Conservation (phyloP, 1,284 basidiomycete genomes). For the Mycosarcoma maydis region DNA sequence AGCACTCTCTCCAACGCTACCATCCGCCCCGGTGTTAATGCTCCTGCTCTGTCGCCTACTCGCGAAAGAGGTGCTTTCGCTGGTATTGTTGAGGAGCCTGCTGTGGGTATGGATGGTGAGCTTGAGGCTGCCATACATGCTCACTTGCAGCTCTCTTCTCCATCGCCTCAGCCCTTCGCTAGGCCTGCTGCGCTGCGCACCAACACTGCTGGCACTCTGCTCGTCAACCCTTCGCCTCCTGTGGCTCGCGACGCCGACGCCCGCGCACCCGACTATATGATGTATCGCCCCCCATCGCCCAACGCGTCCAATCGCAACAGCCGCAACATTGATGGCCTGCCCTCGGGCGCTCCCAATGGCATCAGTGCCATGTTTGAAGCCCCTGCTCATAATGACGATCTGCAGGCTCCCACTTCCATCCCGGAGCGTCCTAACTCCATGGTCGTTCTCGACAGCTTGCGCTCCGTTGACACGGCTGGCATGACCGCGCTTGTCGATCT, state of each 20-base stretch:
- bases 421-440: slow-evolving; percentile 53
- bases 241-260: slow-evolving; percentile 13
- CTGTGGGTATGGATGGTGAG: slow-evolving; percentile 13
- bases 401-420: background rate
- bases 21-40: slow-evolving; percentile 8
- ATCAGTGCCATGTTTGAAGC: slow-evolving; percentile 55
- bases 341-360: slow-evolving; percentile 28
- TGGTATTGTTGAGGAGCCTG: slow-evolving; percentile 49
- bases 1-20: slow-evolving; percentile 41
- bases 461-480: slow-evolving; percentile 39
- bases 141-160: slow-evolving; percentile 19
- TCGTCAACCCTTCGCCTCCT: slow-evolving; percentile 52
- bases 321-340: slow-evolving; percentile 58
- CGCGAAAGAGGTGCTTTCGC: slow-evolving; percentile 33
- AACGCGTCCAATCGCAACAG: slow-evolving; percentile 39
- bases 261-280: slow-evolving; percentile 48
- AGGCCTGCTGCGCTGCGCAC: slow-evolving; percentile 41
- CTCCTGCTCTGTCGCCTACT: slow-evolving; percentile 15
- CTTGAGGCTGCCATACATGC: slow-evolving; percentile 35
- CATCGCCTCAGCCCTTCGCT: slow-evolving; percentile 18
- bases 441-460: slow-evolving; percentile 49
- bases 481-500: slow-evolving; percentile 36
- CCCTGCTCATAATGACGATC: background rate
- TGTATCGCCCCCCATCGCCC: slow-evolving; percentile 43
- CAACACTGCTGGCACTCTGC: slow-evolving; percentile 56